Percentiles rank a stretch among this genome's conserved stretches.
These are phyloP conservation scores for Pseudohyphozyma bogoriensis DNA, from an alignment of 768 basidiomycete genomes.

Conservation along the genomic window DNA sequence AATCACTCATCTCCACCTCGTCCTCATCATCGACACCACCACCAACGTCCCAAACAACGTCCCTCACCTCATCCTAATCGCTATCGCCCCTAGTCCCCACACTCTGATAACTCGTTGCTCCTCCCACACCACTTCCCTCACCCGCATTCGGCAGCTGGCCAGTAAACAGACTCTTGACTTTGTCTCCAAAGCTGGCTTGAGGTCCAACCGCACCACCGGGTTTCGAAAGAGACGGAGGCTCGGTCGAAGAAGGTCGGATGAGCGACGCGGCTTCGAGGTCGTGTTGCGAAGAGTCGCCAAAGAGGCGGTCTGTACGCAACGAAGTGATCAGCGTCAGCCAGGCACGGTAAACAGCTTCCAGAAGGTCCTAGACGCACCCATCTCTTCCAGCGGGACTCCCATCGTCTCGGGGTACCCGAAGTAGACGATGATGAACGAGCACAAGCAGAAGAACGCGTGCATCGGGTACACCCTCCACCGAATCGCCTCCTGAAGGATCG, in stretches of 20 bases:
- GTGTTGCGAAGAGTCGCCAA: constrained; percentile 17
- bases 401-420: constrained; percentile 50
- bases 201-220: not conserved
- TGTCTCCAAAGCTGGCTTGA: not conserved
- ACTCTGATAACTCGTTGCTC: not conserved
- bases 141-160: not conserved
- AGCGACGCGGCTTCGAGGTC: constrained; percentile 7
- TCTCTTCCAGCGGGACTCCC: constrained; percentile 37
- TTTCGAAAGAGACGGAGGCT: not conserved
- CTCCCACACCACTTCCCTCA: not conserved
- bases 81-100: not conserved
- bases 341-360: not conserved
- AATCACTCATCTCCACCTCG: not conserved
- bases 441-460: constrained; percentile 71
- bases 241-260: not conserved
- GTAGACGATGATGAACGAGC: constrained; percentile 46
- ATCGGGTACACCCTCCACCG: constrained; percentile 88
- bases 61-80: constrained; percentile 5
- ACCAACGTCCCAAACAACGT: not conserved
- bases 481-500: constrained; percentile 74
- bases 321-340: no score
- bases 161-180: no score
- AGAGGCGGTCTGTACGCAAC: constrained; percentile 18
- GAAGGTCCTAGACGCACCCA: constrained; percentile 21
- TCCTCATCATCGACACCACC: not conserved